Evolutionary conservation across 2,329 filamentous ascomycete genomes (phyloP), one percentile per base, ranked within the genome.

Genomic region (Paraphoma sp.): DNA sequence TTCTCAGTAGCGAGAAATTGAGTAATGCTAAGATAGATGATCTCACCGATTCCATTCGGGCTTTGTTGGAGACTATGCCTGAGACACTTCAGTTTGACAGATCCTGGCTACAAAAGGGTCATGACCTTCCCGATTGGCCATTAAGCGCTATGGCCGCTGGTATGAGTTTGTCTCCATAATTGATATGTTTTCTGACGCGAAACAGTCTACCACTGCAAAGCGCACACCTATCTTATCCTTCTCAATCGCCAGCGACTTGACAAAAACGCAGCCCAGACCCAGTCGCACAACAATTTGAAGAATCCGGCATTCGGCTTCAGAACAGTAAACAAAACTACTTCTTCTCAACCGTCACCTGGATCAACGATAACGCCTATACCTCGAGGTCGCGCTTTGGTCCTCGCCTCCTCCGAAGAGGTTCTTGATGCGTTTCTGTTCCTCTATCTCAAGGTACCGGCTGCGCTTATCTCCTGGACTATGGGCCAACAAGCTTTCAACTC

Each of bases 401-500:
- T 82, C 48, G 68, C 77, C 29, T 79, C 80, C 3, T 80, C 76
- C 1, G 66, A 76, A 36, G 68, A 73, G 11, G 66, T 83, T 1
- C 65, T 83, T 0, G 70, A 77, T n/a, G 76, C 77, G 1, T 82
- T 82, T 53, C 64, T 81, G 29, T 83, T 81, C 67, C 80, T 82
- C 64, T 73, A 79, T 30, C 61, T 70, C n/a, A 76, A 79, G 41
- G 65, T 78, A 12, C 80, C 76, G 14, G 75, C 76, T 18, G 78
- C 78, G 1, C 67, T 83, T 33, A 76, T 82, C 38, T 81, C 78
- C 59, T 83, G 81, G 81, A 79, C 74, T 0, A 76, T 82, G 61
- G 76, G 76, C 36, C 81, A 83, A 56, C 79, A 82, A 68, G 80
- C 80, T 2, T 83, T 83, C 71, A 82, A 82, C 54, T 78, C 80